Percentiles rank a stretch among this genome's conserved stretches.
Conservation (phyloP, 129 eudicot genomes). For the Lactuca sativa region DNA sequence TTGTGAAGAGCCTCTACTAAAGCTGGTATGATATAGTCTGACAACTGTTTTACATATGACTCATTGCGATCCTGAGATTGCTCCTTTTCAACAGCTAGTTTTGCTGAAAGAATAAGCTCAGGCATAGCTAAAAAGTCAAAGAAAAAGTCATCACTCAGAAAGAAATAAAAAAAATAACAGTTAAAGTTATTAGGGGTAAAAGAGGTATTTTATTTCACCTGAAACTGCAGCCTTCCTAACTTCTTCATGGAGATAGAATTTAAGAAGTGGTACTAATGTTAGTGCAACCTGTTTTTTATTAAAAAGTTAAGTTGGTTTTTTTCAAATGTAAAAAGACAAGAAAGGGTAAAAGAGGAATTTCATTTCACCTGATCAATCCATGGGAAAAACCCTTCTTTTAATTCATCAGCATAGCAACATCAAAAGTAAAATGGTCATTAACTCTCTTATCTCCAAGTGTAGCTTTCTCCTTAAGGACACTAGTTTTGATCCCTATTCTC, state of each 20-base stretch:
- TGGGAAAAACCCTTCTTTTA: constrained; percentile 29
- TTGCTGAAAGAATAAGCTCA: constrained; percentile 87
- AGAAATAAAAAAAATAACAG: background rate
- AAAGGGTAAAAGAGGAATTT: background rate
- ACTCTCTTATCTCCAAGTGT: constrained; percentile 20
- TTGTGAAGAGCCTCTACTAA: constrained; percentile 89
- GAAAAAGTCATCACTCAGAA: constrained; percentile 2
- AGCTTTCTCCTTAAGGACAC: constrained; percentile 77
- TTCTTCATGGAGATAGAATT: constrained; percentile 68
- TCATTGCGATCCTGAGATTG: constrained; percentile 87
- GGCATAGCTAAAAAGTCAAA: constrained; percentile 72
- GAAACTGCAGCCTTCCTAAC: constrained; percentile 97
- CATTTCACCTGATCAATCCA: too few relatives aligned
- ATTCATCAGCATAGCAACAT: constrained; percentile 97
- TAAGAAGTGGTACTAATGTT: constrained; percentile 53
- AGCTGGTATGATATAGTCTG: constrained; percentile 86
- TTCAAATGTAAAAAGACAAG: constrained; percentile 4
- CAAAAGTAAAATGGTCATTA: constrained; percentile 76
- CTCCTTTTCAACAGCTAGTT: constrained; percentile 92
- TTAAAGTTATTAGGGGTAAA: background rate
- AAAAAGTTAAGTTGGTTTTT: background rate
- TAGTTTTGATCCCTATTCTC: constrained; percentile 53
- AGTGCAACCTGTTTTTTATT: constrained; percentile 72
- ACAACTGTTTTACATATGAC: constrained; percentile 79
- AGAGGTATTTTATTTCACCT: constrained; percentile 38